Evolutionary conservation across 306 rosid genomes (phyloP).

Genomic region (Fragaria nilgerrensis): DNA sequence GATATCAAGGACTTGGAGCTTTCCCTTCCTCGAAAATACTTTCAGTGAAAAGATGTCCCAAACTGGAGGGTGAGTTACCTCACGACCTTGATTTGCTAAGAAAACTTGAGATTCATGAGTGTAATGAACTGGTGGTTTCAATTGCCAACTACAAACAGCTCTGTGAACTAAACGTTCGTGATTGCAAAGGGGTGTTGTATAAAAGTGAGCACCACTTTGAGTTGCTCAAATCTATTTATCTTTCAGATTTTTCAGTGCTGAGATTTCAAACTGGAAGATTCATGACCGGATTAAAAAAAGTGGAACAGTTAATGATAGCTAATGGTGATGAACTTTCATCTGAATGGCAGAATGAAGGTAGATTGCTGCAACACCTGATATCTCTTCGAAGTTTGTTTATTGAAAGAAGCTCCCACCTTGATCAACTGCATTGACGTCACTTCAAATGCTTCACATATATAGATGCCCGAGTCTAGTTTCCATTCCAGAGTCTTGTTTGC

Average conservation of each 20-base stretch:
- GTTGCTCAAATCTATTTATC: not conserved
- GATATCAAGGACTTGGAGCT: not conserved
- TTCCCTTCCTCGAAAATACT: slow-evolving; percentile 1
- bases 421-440: not conserved
- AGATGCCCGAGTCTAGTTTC: not conserved
- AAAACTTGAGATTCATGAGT: not conserved
- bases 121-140: not conserved
- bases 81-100: not conserved
- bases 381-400: not conserved
- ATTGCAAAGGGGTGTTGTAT: not conserved
- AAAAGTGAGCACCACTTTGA: not conserved
- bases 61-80: not conserved
- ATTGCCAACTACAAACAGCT: not conserved
- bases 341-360: not conserved
- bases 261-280: not conserved
- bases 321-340: not conserved
- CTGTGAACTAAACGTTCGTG: not conserved
- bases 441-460: not conserved
- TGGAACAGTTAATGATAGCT: not conserved
- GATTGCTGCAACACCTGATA: not conserved
- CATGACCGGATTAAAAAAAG: not conserved
- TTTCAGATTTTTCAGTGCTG: not conserved
- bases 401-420: not conserved
- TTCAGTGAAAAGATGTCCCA: not conserved
- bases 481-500: not conserved